Evolutionary conservation across 208 protist genomes (phyloP), one percentile per base, ranked within the genome.

Genomic region (Wallacemonas collosoma): DNA sequence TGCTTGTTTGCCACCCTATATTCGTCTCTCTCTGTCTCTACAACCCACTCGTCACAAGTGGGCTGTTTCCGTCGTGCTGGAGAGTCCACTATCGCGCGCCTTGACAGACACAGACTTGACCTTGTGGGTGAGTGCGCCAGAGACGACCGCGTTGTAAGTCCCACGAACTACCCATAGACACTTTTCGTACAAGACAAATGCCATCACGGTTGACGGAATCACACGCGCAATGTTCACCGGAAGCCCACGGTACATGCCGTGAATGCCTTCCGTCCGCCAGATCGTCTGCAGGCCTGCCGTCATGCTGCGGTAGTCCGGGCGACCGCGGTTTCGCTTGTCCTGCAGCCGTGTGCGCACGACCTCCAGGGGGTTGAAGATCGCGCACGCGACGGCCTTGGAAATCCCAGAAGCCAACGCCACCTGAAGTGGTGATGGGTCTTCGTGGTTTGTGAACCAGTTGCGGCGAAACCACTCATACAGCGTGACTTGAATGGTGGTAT

Each of bases 111-210:
- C 60, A 4, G 53, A 58, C 44, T 47, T 45, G 47, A 17, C 58
- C 26, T n/a, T 56, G 38, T 55, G 68, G n/a, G 67, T 15, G 14
- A 64, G 47, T 11, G 45, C 56, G 8, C 68, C 26, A 2, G 79
- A 83, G 38, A 40, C 39, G n/a, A 39, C 51, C 8, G 75, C 73
- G 7, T 78, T 48, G 36, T 81, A 60, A 57, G 77, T 77, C 1
- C 71, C 72, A 41, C 83, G 76, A n/a, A 88, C 82, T 45, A 54
- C 62, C 51, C 74, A 74, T 35, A 95, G 75, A 39, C 67, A 90
- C 79, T 93, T 91, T 63, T 95, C 88, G 66, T 95, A 95, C 44
- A 93, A 68, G 43, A 95, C 77, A 71, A 95, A 92, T 15, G 91
- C 76, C 69, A 87, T 76, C 62, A 93, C 80, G 15, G 88, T 95